Evolutionary conservation across 169 alveolate genomes (phyloP).

Genomic region (Babesia bovis): DNA sequence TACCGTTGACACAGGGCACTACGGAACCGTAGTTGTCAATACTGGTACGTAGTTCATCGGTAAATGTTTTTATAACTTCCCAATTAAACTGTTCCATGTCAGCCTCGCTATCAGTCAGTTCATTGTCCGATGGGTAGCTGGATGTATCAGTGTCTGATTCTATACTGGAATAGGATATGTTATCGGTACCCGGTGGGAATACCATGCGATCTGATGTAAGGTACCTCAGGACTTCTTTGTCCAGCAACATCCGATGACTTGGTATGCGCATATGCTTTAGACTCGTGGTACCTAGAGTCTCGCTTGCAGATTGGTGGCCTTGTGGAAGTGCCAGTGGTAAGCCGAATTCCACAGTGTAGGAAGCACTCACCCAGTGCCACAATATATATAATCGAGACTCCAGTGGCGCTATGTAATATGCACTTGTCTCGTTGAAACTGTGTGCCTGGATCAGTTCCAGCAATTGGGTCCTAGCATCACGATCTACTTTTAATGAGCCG

Average conservation of each 20-base stretch:
- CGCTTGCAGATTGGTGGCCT: neutral
- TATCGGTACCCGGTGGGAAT: slow-evolving; percentile 26
- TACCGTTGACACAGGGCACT: slow-evolving; percentile 39
- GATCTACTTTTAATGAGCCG: slow-evolving; percentile 10
- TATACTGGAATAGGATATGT: neutral
- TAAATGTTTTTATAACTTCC: slow-evolving; percentile 1
- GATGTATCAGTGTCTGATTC: slow-evolving; percentile 30
- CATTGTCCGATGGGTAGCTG: slow-evolving; percentile 27
- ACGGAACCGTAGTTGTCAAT: slow-evolving; percentile 11
- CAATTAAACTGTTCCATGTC: neutral
- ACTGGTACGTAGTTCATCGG: neutral
- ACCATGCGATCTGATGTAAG: slow-evolving; percentile 53
- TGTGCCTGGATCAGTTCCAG: neutral
- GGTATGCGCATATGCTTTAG: slow-evolving; percentile 1
- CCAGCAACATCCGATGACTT: neutral
- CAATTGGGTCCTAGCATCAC: neutral
- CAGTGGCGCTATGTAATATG: neutral
- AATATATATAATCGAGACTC: slow-evolving; percentile 18
- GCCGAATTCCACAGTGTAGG: neutral
- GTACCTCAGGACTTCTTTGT: slow-evolving; percentile 22
- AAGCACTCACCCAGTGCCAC: slow-evolving; percentile 47
- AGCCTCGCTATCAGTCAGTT: slow-evolving; percentile 4
- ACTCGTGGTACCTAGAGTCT: neutral
- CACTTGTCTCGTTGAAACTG: slow-evolving; percentile 6
- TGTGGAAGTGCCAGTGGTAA: neutral